Base-by-base conservation (phyloP, 2,329 filamentous ascomycete species). In the Talaromyces sp. region DNA sequence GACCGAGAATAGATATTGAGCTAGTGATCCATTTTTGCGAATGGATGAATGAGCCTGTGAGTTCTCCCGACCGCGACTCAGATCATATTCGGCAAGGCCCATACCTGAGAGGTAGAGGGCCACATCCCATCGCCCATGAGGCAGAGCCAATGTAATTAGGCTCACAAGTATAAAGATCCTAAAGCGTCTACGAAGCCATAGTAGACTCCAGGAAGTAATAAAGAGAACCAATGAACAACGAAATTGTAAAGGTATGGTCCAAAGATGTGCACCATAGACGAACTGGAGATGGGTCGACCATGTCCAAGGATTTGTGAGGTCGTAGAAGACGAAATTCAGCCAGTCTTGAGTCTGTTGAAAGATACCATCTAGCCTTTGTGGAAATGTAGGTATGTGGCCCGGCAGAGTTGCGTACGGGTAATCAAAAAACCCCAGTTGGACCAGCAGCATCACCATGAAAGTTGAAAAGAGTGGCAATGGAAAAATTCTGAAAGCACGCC, bases 241-340 rank as follows among this genome's bases (percentile, higher is more conserved):
- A 24, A 37, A 58, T 16, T 58, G 54, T 16, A 58, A 16, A 16
- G 54, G 54, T 58, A 58, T 58, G 54, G 54, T 58, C 54, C 54
- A 58, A 14, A 58, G 54, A 24, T 58, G 54, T 2, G 54, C 54
- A 9, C 54, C 54, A 58, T 58, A 58, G 37, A 19, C 33, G n/a
- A 58, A 58, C 22, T 27, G 54, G 8, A 58, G 33, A 24, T 58
- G 54, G 37, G 54, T 58, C 10, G 54, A 58, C 54, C 54, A 58
- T 58, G 54, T 58, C 54, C 54, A 58, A 11, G 54, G 54, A 24
- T 58, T 58, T 58, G 54, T 58, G 13, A 58, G 54, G n/a, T 58
- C 54, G 54, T 58, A 58, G 37, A 58, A 58, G n/a, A 14, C 33
- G 37, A 58, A 58, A 16, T 58, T 58, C 19, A 58, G 13, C 54